Percentiles rank a stretch among this genome's conserved stretches.
Conservation (phyloP, 371 early-diverging fungal species). For the Mucor irregularis region DNA sequence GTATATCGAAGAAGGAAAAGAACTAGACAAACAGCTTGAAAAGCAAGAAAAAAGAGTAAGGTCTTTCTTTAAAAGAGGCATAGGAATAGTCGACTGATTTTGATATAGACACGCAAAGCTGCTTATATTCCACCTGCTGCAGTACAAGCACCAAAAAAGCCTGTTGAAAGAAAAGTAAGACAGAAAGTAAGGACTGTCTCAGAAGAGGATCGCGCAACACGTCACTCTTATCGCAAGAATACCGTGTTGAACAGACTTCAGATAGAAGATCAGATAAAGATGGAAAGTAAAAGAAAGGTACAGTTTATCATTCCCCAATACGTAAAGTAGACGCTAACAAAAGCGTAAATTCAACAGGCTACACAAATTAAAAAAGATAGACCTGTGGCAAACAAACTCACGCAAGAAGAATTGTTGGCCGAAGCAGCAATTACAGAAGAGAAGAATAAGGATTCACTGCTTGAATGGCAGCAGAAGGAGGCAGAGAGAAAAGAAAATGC, state of each 20-base stretch:
- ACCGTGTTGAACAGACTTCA: slow-evolving; percentile 56
- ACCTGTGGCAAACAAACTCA: slow-evolving; percentile 43
- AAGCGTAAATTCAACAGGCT: slow-evolving; percentile 6
- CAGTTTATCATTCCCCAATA: background rate
- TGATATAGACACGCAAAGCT: slow-evolving; percentile 18
- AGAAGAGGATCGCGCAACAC: slow-evolving; percentile 25
- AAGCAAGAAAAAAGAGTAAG: slow-evolving; percentile 34
- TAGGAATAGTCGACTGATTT: background rate
- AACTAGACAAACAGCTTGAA: slow-evolving; percentile 45
- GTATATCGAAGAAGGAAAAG: slow-evolving; percentile 51
- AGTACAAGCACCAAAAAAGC: slow-evolving; percentile 9
- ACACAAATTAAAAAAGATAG: slow-evolving; percentile 50
- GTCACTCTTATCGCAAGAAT: slow-evolving; percentile 59
- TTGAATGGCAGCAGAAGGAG: slow-evolving; percentile 62
- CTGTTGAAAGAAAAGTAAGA: slow-evolving; percentile 3
- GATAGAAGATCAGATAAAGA: slow-evolving; percentile 55
- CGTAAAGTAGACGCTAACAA: background rate
- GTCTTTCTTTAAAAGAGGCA: background rate
- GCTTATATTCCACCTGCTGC: slow-evolving; percentile 7
- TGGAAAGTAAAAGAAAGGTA: slow-evolving; percentile 49
- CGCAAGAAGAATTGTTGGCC: slow-evolving; percentile 60
- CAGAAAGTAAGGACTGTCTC: background rate
- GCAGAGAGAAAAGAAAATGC: slow-evolving; percentile 43
- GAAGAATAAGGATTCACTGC: slow-evolving; percentile 52
- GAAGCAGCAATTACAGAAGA: slow-evolving; percentile 63